Conservation (phyloP, 2,329 filamentous ascomycete genomes). For the Berkeleyomyces rouxiae region DNA sequence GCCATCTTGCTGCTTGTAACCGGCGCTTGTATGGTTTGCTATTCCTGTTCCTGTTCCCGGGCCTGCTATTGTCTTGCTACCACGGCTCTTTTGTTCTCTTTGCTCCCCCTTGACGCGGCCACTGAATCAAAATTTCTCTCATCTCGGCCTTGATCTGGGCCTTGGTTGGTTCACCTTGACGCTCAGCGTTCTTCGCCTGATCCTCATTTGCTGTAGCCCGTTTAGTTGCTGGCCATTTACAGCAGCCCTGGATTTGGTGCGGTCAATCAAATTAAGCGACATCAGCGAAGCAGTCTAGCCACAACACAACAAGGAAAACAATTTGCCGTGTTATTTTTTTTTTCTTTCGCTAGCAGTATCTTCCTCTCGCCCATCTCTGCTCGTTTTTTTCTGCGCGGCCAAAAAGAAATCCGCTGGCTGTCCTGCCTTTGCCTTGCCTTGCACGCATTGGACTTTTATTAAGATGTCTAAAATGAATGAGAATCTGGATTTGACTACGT, state of each 20-base stretch:
- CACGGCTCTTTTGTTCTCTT: background rate
- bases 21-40: background rate
- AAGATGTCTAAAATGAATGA: background rate
- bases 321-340: background rate
- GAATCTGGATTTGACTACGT: background rate
- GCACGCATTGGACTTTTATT: background rate
- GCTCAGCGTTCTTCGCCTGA: background rate
- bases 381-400: background rate
- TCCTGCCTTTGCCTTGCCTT: background rate
- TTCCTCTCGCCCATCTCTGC: background rate
- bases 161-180: background rate
- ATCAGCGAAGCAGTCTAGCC: background rate
- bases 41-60: background rate
- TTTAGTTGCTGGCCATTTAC: background rate
- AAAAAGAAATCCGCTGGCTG: background rate
- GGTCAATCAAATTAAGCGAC: background rate
- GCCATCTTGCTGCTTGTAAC: background rate
- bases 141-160: background rate
- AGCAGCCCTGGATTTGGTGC: background rate
- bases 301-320: background rate
- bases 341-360: background rate
- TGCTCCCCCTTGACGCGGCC: background rate
- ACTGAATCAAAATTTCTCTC: background rate
- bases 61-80: background rate
- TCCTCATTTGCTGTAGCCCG: background rate